Percentiles rank a stretch among this genome's conserved stretches.
phyloP scores from a whole-genome alignment of 106 monocot genomes.

The Agapanthus africanus region DNA sequence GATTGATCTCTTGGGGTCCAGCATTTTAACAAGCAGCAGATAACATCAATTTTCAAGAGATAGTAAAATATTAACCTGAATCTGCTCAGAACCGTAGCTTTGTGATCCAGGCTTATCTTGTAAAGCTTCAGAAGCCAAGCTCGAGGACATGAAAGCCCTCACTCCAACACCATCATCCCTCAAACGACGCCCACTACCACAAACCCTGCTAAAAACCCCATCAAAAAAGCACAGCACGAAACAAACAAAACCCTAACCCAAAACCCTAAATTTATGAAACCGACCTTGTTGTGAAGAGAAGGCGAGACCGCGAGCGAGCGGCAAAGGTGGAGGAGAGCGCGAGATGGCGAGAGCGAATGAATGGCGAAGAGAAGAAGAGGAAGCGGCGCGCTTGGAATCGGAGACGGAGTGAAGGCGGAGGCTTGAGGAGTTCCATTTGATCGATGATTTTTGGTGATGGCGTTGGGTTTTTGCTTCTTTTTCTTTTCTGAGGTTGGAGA shows the following conservation, averaged over 20 bases:
- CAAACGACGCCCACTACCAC: neutral
- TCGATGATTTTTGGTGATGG: neutral
- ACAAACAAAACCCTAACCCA: neutral
- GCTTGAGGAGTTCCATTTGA: slow-evolving; percentile 36
- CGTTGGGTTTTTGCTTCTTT: neutral
- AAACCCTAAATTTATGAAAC: neutral
- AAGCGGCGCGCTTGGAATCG: slow-evolving; percentile 22
- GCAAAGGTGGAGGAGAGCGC: neutral
- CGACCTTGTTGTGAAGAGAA: slow-evolving; percentile 7
- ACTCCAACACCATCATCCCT: slow-evolving; percentile 17
- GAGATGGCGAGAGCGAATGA: slow-evolving; percentile 5
- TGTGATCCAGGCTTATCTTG: slow-evolving; percentile 38
- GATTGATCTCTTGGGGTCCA: no score
- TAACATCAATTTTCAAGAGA: no score
- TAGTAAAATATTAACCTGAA: no score
- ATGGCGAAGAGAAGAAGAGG: slow-evolving; percentile 25
- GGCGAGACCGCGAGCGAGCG: slow-evolving; percentile 11
- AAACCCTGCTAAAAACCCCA: slow-evolving; percentile 11
- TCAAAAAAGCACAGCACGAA: neutral
- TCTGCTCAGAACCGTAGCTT: slow-evolving; percentile 52
- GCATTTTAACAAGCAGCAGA: no score
- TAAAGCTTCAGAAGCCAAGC: slow-evolving; percentile 26
- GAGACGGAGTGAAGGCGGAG: slow-evolving; percentile 25
- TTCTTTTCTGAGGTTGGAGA: neutral
- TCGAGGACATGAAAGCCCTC: slow-evolving; percentile 57